Percentiles rank a stretch among this genome's conserved stretches.
These are phyloP conservation scores for Phylloporus arenicola DNA, from an alignment of 768 basidiomycete genomes.

Conservation along the genomic window DNA sequence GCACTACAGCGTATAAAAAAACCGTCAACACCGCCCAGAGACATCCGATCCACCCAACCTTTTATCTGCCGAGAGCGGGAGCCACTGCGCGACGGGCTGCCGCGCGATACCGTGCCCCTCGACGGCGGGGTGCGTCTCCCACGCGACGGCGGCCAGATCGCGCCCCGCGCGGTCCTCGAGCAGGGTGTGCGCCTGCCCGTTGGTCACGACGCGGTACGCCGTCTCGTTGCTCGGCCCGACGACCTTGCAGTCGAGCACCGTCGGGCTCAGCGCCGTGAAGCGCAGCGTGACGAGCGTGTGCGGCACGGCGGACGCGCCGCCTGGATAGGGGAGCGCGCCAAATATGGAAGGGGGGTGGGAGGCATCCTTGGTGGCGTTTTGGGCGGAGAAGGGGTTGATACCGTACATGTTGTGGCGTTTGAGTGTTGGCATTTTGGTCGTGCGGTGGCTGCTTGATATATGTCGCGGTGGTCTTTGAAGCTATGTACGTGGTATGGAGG, in stretches of 20 bases:
- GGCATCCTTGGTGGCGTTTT: slow-evolving; percentile 13
- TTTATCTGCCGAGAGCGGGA: slow-evolving; percentile 45
- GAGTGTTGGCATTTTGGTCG: neutral
- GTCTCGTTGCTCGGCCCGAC: slow-evolving; percentile 46
- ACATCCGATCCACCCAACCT: slow-evolving; percentile 28
- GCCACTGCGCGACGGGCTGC: slow-evolving; percentile 49
- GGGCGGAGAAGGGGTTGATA: slow-evolving; percentile 26
- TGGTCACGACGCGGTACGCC: slow-evolving; percentile 47
- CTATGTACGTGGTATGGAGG: slow-evolving; percentile 13
- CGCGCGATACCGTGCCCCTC: slow-evolving; percentile 51
- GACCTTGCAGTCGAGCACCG: slow-evolving; percentile 51
- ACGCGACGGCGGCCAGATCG: slow-evolving; percentile 53
- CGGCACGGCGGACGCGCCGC: slow-evolving; percentile 23
- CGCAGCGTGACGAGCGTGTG: slow-evolving; percentile 38
- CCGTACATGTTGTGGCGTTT: slow-evolving; percentile 20
- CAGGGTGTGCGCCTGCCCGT: slow-evolving; percentile 50
- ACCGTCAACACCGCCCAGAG: neutral
- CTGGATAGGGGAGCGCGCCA: slow-evolving; percentile 57
- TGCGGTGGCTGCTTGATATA: slow-evolving; percentile 10
- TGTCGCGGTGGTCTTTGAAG: slow-evolving; percentile 1
- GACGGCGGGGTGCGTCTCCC: slow-evolving; percentile 44
- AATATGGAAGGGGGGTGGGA: slow-evolving; percentile 45
- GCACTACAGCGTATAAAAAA: neutral
- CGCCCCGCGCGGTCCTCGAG: slow-evolving; percentile 45
- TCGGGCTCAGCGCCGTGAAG: slow-evolving; percentile 47